A percentile compares a stretch with the other conserved stretches of the same genome.
Evolutionary conservation across 1,284 basidiomycete genomes (phyloP).

Genomic region (Nidula niveotomentosa): DNA sequence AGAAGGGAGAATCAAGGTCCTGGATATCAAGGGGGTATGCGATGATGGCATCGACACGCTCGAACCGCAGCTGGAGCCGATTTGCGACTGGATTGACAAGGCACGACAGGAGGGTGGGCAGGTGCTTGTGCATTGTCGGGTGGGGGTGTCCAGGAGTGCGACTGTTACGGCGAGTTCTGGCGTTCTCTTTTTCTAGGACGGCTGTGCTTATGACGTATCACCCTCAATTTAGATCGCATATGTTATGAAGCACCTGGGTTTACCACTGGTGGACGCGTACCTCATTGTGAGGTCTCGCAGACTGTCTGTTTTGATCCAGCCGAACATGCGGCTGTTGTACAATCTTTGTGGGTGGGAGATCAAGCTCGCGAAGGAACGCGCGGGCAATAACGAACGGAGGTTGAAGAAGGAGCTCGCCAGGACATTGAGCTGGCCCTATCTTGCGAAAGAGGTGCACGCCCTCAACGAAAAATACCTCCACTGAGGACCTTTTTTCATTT

Average conservation of each 20-base stretch:
- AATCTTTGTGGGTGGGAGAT: constrained; percentile 95
- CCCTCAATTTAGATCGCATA: constrained; percentile 75
- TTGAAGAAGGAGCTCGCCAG: constrained; percentile 57
- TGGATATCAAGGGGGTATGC: constrained; percentile 87
- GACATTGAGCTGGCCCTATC: constrained; percentile 75
- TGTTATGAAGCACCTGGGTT: constrained; percentile 90
- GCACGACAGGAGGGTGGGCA: constrained; percentile 83
- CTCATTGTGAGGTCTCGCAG: constrained; percentile 84
- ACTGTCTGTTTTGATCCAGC: constrained; percentile 88
- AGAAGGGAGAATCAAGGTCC: constrained; percentile 85
- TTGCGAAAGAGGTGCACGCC: constrained; percentile 76
- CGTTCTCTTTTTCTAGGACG: constrained; percentile 11
- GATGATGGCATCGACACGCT: constrained; percentile 97
- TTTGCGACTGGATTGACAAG: constrained; percentile 92
- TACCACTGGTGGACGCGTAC: constrained; percentile 92
- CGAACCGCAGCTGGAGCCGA: constrained; percentile 82
- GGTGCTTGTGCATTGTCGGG: constrained; percentile 94
- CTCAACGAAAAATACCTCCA: constrained; percentile 80
- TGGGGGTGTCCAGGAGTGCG: constrained; percentile 92
- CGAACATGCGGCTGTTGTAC: constrained; percentile 91
- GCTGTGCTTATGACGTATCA: constrained; percentile 10
- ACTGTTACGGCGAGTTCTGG: constrained; percentile 75
- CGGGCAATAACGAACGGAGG: constrained; percentile 44
- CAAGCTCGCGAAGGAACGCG: constrained; percentile 72
- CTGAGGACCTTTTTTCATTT: constrained; percentile 14